Evolutionary conservation across 2,329 filamentous ascomycete genomes (phyloP), one percentile per base, ranked within the genome.

Genomic region (Blastomyces gilchristii): DNA sequence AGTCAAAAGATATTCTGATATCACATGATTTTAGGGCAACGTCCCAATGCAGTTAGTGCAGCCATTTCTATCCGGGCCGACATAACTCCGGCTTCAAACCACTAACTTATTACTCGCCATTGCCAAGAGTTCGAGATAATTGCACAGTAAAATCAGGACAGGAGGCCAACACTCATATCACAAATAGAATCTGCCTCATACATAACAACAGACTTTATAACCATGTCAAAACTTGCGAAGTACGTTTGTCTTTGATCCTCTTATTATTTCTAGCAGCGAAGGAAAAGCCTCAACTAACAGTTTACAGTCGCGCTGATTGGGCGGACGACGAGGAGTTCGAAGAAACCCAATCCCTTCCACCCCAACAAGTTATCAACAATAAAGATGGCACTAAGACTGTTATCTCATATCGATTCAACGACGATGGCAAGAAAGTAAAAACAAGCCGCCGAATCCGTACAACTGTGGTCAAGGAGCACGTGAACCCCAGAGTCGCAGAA

Each of bases 351-450:
- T 81, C 84, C 69, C 89, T 99, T 71, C 94, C 94, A 65, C 84
- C 89, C 70, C 87, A 90, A 70, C 88, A 94, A 80, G 89, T 93
- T 71, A 93, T 91, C 76, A 88, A 88, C 76, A 97, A 99, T 86
- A 96, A 97, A 81, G 94, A 99, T 78, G 94, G 95, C 75, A 96
- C 91, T 72, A 96, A 97, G 81, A 99, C 95, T 57, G 89, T 94
- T 71, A 87, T 96, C 73, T 90, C 89, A 67, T 96, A 90, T 82
- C 85, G 87, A 72, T 86, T 91, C 81, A 93, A 96, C 81, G 94
- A 99, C 69, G 85, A 93, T 67, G 90, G 90, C 78, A 92, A 95
- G 78, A 96, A 96, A 79, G 89, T 97, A 74, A 97, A 97, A 84
- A 94, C 91, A 67, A 97, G 92, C 65, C 92, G 94, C 76, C 90